Evolutionary conservation across 2,329 filamentous ascomycete species (phyloP).

Genomic region (Aspergillus texensis): DNA sequence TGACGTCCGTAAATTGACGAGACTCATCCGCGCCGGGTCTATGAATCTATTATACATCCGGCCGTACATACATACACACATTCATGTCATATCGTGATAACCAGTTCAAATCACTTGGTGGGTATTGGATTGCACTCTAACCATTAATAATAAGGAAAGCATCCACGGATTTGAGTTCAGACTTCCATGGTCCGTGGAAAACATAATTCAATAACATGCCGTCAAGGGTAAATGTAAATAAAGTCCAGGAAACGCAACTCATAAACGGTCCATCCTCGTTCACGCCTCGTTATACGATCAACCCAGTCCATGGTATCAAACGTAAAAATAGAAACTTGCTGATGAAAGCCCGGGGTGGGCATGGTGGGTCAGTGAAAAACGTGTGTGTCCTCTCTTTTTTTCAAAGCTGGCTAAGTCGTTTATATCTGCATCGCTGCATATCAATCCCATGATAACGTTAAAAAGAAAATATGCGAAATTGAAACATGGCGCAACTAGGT

Average conservation of each 20-base stretch:
- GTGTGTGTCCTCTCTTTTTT: constrained; percentile 3
- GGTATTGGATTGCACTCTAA: constrained; percentile 20
- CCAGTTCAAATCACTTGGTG: constrained; percentile 11
- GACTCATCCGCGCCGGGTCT: background rate
- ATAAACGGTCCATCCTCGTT: constrained; percentile 3
- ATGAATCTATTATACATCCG: constrained; percentile 5
- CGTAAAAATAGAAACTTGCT: constrained; percentile 15
- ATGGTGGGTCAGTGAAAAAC: constrained; percentile 1
- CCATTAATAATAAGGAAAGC: constrained; percentile 11
- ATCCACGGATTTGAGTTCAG: constrained; percentile 21
- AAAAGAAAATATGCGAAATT: constrained; percentile 10
- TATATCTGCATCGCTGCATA: constrained; percentile 14
- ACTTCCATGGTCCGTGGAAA: constrained; percentile 7
- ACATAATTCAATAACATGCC: constrained; percentile 8
- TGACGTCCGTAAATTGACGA: background rate
- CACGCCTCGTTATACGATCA: constrained; percentile 6
- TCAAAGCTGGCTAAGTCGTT: constrained; percentile 8
- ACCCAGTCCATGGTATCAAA: constrained; percentile 23
- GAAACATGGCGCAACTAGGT: constrained; percentile 27
- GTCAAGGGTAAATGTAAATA: constrained; percentile 22
- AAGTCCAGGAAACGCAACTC: constrained; percentile 10
- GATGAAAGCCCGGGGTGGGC: constrained; percentile 10
- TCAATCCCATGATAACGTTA: constrained; percentile 18
- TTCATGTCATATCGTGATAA: background rate
- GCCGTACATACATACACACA: background rate